Base-by-base conservation (phyloP, 371 early-diverging fungal species). In the Cokeromyces recurvatus region DNA sequence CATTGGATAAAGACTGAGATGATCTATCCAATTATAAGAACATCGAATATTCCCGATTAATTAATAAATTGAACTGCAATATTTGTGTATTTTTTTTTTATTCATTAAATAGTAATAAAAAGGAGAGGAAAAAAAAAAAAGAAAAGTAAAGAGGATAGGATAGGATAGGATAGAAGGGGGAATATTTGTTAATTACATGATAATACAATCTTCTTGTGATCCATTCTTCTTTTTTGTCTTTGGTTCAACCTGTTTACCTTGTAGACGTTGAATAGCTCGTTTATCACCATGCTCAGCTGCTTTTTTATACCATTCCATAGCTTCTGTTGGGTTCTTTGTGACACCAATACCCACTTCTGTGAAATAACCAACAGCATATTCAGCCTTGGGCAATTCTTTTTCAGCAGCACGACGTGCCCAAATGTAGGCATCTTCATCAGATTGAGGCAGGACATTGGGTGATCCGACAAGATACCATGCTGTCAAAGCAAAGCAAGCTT, bases 391-490 rank as follows among this genome's bases (percentile, higher is more conserved):
- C 21, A 89, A 52, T 9, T 86, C 87, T 60, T 88, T 85, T 47
- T 91, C 91, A 2, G 94, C 94, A 1, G 92, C 90, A 32, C 86
- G 77, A 44, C 75, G 77, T 7, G 92, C 91, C 93, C 93, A 94
- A 15, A 86, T 55, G 55, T 88, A 94, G 9, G 94, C 92, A 62
- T 91, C 90, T 24, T 78, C 79, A 60, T 94, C 92, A n/a, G 81
- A 84, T 59, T 89, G 91, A 17, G 79, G 82, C 25, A 94, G 51
- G 2, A 90, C 80, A 2, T 85, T 85, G 4, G 73, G 75, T 5
- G 85, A 84, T 6, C 94, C 94, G 0, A 92, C 91, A 16, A 94
- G 57, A 57, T 92, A 94, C 92, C 92, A 94, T 31, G 90, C 90
- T 1, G 92, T 86, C 31, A 94, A 64, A 5, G 91, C 91, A 51